phyloP scores from a whole-genome alignment of 331 rosid genomes.

The Arachis monticola region DNA sequence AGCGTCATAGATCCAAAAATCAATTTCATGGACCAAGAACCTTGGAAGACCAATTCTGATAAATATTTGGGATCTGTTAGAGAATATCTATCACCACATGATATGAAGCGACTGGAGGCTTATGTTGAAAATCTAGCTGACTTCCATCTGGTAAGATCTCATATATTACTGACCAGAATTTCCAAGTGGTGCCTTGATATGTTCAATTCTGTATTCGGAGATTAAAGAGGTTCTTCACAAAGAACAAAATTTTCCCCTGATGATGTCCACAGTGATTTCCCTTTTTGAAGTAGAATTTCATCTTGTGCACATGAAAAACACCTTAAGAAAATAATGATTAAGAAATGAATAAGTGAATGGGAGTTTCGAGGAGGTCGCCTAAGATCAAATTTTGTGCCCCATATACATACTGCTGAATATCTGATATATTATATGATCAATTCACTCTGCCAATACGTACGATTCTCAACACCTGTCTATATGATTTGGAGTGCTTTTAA shows the following conservation, averaged over 20 bases:
- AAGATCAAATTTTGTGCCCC: slow-evolving; percentile 4
- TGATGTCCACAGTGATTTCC: neutral
- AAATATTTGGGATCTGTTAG: slow-evolving; percentile 60
- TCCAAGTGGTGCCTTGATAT: slow-evolving; percentile 15
- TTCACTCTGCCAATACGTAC: neutral
- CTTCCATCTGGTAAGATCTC: slow-evolving; percentile 80
- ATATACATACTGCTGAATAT: slow-evolving; percentile 10
- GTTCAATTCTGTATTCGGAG: neutral
- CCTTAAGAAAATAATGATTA: too few species aligned
- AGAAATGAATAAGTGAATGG: neutral
- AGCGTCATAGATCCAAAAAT: slow-evolving; percentile 93
- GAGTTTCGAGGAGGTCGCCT: slow-evolving; percentile 1
- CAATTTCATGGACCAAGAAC: slow-evolving; percentile 64
- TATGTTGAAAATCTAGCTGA: slow-evolving; percentile 80
- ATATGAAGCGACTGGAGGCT: slow-evolving; percentile 94
- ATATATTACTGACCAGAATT: neutral
- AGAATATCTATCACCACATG: slow-evolving; percentile 70
- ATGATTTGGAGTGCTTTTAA: slow-evolving; percentile 1
- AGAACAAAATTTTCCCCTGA: neutral
- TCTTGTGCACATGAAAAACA: neutral
- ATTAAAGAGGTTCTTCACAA: slow-evolving; percentile 21
- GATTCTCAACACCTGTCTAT: slow-evolving; percentile 7
- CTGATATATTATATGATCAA: neutral
- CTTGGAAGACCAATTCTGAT: slow-evolving; percentile 38
- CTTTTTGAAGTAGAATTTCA: slow-evolving; percentile 11